Conservation (phyloP, 106 monocot genomes). For the Dendrobium chrysotoxum region DNA sequence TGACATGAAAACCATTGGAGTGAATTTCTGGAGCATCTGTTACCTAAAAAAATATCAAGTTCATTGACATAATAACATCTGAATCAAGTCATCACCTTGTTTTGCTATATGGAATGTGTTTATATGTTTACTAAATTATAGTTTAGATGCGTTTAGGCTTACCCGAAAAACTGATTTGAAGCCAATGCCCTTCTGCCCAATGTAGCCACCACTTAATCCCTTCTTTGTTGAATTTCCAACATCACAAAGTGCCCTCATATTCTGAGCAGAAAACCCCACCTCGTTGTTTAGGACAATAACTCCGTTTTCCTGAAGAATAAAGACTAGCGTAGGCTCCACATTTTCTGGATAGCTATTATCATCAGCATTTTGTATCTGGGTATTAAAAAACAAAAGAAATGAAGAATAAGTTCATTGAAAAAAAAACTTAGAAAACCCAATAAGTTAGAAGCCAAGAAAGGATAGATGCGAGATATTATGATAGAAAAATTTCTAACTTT, state of each 20-base stretch:
- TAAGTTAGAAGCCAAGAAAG: too few species aligned
- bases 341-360: slow-evolving; percentile 68
- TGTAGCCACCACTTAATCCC: slow-evolving; percentile 67
- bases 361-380: slow-evolving; percentile 97
- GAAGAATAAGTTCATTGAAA: too few species aligned
- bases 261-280: slow-evolving; percentile 70
- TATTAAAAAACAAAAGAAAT: too few species aligned
- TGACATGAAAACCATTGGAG: slow-evolving; percentile 72
- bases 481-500: too few species aligned
- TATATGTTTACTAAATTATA: too few species aligned
- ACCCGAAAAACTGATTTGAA: slow-evolving; percentile 99
- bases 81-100: too few species aligned
- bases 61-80: neutral
- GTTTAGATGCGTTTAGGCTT: neutral
- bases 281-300: slow-evolving; percentile 91
- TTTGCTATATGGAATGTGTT: too few species aligned
- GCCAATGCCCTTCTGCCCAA: slow-evolving; percentile 95
- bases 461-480: too few species aligned
- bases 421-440: too few species aligned
- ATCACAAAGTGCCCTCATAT: slow-evolving; percentile 98
- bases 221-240: slow-evolving; percentile 97
- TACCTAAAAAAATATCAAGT: slow-evolving; percentile 21
- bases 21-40: slow-evolving; percentile 76
- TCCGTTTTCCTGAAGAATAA: slow-evolving; percentile 77
- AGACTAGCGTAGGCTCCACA: slow-evolving; percentile 72